Evolutionary conservation across 495 filamentous ascomycete genomes (phyloP).

Genomic region (Cercophora scortea): DNA sequence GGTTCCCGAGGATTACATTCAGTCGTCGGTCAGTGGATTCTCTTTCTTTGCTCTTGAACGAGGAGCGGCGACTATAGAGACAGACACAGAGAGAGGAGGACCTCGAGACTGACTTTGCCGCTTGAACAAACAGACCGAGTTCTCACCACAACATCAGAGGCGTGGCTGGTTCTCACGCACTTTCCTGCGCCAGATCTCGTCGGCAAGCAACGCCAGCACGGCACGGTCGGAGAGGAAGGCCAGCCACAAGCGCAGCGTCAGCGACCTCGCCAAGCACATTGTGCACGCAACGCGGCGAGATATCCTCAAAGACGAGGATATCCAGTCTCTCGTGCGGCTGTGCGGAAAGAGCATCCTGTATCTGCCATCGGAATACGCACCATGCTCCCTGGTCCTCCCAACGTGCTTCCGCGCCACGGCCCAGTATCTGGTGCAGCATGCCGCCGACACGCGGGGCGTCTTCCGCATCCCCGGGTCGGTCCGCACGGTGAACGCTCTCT

Average conservation of each 20-base stretch:
- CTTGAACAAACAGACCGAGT: slow-evolving; percentile 10
- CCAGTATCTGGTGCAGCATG: slow-evolving; percentile 54
- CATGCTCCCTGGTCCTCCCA: slow-evolving; percentile 56
- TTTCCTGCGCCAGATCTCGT: slow-evolving; percentile 19
- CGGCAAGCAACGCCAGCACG: slow-evolving; percentile 16
- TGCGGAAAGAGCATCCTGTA: slow-evolving; percentile 63
- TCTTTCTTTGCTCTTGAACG: neutral
- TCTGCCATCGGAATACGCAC: slow-evolving; percentile 58
- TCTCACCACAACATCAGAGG: slow-evolving; percentile 4
- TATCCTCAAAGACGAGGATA: slow-evolving; percentile 49
- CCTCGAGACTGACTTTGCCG: too few species aligned
- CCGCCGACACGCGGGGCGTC: slow-evolving; percentile 46
- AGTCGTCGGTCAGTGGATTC: slow-evolving; percentile 8
- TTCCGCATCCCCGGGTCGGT: slow-evolving; percentile 58
- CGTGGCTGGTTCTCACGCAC: slow-evolving; percentile 28
- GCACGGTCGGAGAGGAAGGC: slow-evolving; percentile 22
- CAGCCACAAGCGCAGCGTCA: slow-evolving; percentile 38
- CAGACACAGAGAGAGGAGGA: too few species aligned
- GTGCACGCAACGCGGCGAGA: slow-evolving; percentile 18
- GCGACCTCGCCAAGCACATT: slow-evolving; percentile 43
- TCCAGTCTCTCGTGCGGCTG: slow-evolving; percentile 61
- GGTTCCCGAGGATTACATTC: slow-evolving; percentile 16
- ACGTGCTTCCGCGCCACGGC: slow-evolving; percentile 68
- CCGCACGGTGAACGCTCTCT: slow-evolving; percentile 46
- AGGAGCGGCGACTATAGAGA: neutral